Evolutionary conservation across 345 rosid genomes (phyloP).

Genomic region (Eucalyptus sp.): DNA sequence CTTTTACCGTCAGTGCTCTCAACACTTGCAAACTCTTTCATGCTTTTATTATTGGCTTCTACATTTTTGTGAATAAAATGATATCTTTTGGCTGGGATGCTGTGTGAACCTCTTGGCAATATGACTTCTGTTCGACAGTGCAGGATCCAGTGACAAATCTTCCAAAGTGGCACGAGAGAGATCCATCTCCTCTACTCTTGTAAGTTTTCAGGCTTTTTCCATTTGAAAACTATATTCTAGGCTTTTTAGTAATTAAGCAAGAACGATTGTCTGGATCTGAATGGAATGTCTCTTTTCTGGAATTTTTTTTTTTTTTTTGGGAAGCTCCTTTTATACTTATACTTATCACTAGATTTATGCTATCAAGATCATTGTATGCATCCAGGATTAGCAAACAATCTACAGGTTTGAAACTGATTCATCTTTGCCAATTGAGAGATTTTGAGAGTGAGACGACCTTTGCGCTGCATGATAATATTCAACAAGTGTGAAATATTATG

Average conservation of each 20-base stretch:
- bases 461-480: neutral
- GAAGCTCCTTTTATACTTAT: neutral
- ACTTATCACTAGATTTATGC: neutral
- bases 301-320: neutral
- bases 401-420: neutral
- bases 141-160: slow-evolving; percentile 91
- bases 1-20: slow-evolving; percentile 52
- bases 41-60: neutral
- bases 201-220: slow-evolving; percentile 14
- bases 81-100: neutral
- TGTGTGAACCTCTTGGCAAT: neutral
- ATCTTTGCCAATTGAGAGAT: neutral
- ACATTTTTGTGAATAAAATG: neutral
- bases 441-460: neutral
- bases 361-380: neutral
- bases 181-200: slow-evolving; percentile 56
- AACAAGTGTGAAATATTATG: neutral
- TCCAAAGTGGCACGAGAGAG: slow-evolving; percentile 60
- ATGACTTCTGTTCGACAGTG: neutral
- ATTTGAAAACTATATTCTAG: neutral
- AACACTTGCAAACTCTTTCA: neutral
- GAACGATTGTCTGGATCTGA: neutral
- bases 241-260: neutral
- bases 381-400: neutral
- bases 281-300: neutral